These are phyloP conservation scores for Coemansia sp. DNA, from an alignment of 192 early-diverging fungal species.

Conservation along the genomic window DNA sequence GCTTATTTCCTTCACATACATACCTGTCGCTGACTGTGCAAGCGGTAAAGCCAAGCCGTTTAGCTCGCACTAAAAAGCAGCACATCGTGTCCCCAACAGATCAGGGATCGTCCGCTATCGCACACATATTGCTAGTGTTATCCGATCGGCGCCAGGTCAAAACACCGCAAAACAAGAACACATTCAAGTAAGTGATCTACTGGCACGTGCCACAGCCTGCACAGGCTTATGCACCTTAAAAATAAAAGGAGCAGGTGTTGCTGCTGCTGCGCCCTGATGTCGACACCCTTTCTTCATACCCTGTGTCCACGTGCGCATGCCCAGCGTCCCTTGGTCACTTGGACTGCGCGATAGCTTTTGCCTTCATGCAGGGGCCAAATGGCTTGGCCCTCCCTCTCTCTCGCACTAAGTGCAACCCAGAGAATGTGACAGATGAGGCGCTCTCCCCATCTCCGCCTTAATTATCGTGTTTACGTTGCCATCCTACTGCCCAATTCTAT, in stretches of 20 bases:
- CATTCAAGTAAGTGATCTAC: neutral
- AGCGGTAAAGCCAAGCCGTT: neutral
- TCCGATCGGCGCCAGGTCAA: neutral
- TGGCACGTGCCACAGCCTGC: constrained; percentile 2
- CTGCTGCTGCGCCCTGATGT: neutral
- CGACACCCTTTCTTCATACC: neutral
- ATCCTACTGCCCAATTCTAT: constrained; percentile 8
- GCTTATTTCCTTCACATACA: neutral
- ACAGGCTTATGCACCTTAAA: neutral
- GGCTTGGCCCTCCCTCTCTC: neutral
- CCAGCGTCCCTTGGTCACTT: constrained; percentile 1
- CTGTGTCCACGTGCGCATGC: neutral
- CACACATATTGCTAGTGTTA: neutral
- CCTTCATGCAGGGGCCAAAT: constrained; percentile 5
- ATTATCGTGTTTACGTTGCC: constrained; percentile 4
- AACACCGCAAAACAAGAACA: neutral
- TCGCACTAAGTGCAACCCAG: neutral
- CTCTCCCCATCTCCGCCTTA: neutral
- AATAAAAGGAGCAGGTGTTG: neutral
- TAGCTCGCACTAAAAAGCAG: neutral
- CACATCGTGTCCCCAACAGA: neutral
- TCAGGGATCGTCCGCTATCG: neutral
- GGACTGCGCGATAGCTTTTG: neutral
- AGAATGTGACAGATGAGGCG: constrained; percentile 7
- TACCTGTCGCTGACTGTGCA: neutral